These are phyloP conservation scores for Scedosporium apiospermum DNA, from an alignment of 2,329 filamentous ascomycete genomes.

Conservation along the genomic window DNA sequence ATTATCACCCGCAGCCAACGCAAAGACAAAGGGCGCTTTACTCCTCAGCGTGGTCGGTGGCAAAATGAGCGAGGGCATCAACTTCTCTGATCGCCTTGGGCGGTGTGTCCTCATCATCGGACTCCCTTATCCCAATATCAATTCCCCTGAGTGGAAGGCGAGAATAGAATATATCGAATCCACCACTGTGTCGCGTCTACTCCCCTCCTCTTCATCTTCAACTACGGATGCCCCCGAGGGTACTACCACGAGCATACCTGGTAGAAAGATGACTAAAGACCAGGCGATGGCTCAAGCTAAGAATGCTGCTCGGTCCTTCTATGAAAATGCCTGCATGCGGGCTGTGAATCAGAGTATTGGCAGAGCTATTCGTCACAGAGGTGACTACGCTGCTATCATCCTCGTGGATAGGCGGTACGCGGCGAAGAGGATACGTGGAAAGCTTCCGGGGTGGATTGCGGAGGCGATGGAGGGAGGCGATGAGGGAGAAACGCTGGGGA, in stretches of 20 bases:
- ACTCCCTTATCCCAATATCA: constrained; percentile 83
- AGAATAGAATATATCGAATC: constrained; percentile 80
- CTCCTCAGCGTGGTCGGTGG: constrained; percentile 88
- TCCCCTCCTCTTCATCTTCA: background rate
- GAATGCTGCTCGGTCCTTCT: constrained; percentile 64
- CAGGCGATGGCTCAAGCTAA: constrained; percentile 28
- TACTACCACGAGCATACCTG: background rate
- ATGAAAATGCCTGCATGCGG: constrained; percentile 92
- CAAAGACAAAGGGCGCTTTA: constrained; percentile 50
- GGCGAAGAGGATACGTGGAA: constrained; percentile 61
- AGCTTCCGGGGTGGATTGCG: constrained; percentile 80
- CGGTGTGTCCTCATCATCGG: constrained; percentile 88
- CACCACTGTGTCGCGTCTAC: constrained; percentile 32
- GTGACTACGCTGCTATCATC: constrained; percentile 85
- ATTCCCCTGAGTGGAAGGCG: constrained; percentile 85
- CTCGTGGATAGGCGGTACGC: constrained; percentile 75
- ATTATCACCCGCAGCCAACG: constrained; percentile 24
- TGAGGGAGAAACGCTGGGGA: constrained; percentile 1
- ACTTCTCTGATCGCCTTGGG: constrained; percentile 86
- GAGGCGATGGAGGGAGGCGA: background rate
- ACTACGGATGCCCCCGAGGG: constrained; percentile 1
- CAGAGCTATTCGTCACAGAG: constrained; percentile 76
- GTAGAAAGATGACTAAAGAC: constrained; percentile 13
- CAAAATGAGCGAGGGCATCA: constrained; percentile 95
- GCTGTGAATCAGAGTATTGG: constrained; percentile 97